Percentiles rank a stretch among this genome's conserved stretches.
These are phyloP conservation scores for Vitis riparia DNA, from an alignment of 164 flowering plant species.

Conservation along the genomic window DNA sequence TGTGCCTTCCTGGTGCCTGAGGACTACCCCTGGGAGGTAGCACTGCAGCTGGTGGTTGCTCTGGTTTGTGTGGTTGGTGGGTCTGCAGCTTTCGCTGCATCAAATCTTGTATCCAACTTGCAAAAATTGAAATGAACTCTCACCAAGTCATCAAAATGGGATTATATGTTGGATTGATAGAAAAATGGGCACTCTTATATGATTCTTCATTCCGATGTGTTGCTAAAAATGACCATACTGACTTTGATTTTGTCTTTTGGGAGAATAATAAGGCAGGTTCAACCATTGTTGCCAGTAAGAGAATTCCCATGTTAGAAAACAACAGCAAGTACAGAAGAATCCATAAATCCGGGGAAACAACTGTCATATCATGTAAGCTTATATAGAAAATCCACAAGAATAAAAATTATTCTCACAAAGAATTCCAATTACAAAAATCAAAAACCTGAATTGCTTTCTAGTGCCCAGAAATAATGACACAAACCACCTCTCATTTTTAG, in stretches of 20 bases:
- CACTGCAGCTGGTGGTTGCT: constrained; percentile 58
- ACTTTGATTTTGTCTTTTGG: no score
- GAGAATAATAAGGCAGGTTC: not conserved
- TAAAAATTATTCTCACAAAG: constrained; percentile 8
- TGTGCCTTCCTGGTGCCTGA: constrained; percentile 82
- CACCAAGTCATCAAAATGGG: not conserved
- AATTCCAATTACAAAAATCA: constrained; percentile 11
- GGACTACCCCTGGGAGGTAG: constrained; percentile 70
- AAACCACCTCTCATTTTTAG: constrained; percentile 2
- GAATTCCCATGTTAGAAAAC: not conserved
- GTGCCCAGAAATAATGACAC: constrained; percentile 5
- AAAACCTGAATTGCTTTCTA: constrained; percentile 12
- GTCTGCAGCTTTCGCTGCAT: constrained; percentile 91
- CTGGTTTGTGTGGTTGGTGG: constrained; percentile 66
- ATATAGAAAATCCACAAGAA: not conserved
- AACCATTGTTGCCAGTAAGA: not conserved
- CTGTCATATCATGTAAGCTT: constrained; percentile 8
- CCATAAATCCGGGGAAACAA: constrained; percentile 8
- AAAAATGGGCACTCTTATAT: no score
- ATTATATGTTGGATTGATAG: no score
- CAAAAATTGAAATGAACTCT: constrained; percentile 59
- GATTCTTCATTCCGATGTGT: no score
- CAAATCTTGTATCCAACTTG: constrained; percentile 77
- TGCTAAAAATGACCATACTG: no score
- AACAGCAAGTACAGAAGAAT: constrained; percentile 4